Evolutionary conservation across 805 yeast species (phyloP).

Genomic region (Pichia membranifaciens): DNA sequence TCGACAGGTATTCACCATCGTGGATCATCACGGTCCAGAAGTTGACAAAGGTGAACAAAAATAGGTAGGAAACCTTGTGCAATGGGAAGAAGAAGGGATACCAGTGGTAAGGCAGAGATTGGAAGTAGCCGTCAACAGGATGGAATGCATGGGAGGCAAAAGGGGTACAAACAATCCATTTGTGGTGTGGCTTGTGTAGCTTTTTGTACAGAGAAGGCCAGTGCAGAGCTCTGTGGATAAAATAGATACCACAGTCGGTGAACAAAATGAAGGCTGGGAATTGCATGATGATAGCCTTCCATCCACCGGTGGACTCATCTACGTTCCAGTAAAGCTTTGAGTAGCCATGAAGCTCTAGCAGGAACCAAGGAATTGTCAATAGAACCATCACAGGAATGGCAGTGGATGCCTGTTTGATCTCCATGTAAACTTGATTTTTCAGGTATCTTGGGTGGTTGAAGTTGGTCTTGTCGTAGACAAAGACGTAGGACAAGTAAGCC

Average conservation of each 20-base stretch:
- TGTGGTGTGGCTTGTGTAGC: constrained; percentile 96
- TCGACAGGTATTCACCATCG: constrained; percentile 92
- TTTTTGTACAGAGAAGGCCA: constrained; percentile 84
- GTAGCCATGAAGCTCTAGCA: constrained; percentile 76
- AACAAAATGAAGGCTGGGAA: constrained; percentile 78
- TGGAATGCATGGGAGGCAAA: constrained; percentile 98
- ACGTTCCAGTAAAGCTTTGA: constrained; percentile 70
- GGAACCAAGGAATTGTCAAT: constrained; percentile 85
- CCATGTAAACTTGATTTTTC: constrained; percentile 86
- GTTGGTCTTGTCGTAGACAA: constrained; percentile 80
- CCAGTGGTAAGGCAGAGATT: constrained; percentile 88
- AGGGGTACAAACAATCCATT: constrained; percentile 98
- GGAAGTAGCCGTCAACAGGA: constrained; percentile 93
- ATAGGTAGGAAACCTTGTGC: constrained; percentile 77
- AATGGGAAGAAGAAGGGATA: constrained; percentile 91
- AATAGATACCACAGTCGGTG: constrained; percentile 89
- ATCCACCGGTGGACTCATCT: constrained; percentile 59
- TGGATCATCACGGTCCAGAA: constrained; percentile 99
- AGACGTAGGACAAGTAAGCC: constrained; percentile 71
- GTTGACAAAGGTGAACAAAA: constrained; percentile 84
- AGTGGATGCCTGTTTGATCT: constrained; percentile 67
- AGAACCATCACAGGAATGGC: constrained; percentile 89
- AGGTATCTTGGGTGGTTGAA: constrained; percentile 95
- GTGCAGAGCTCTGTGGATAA: constrained; percentile 88
- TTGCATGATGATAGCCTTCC: constrained; percentile 60